Evolutionary conservation across 805 yeast species (phyloP), one percentile per base, ranked within the genome.

Genomic region (Barnettozyma botsteinii): DNA sequence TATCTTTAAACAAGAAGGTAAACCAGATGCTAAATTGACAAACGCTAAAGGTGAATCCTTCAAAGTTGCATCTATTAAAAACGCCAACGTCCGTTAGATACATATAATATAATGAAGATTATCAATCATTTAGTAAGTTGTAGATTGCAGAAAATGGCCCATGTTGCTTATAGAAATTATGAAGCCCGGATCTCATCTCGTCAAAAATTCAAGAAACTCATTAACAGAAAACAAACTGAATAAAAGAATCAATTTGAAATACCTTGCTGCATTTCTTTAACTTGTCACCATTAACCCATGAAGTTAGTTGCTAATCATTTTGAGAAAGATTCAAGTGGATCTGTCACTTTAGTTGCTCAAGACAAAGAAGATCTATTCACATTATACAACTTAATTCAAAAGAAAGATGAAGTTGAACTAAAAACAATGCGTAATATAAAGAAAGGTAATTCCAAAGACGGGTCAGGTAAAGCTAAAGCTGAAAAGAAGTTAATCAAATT

Each of bases 291-390:
- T 9, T n/a, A 5, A 7, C 5, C 5, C n/a, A 79, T 81, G 89
- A 81, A 79, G 56, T 60, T 81, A 23, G 48, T 79, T 3, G 59
- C 69, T 6, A 72, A 74, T 43, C 52, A 60, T 14, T 59, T 77
- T 27, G 77, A 72, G 38, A 77, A 73, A 47, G 86, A 81, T 48
- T 66, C 71, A 37, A 71, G 81, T 42, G 94, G 91, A 6, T 62
- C 71, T 3, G 69, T 86, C 17, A 70, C 84, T 1, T 59, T 91
- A 17, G 65, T 78, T 4, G 89, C 97, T 0, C 84, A 89, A 53
- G 98, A 93, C 52, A 77, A 83, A 35, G 97, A 91, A 52, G 98
- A 91, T 59, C 67, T 93, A 45, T 93, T 96, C 87, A 79, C 84
- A 20, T 56, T 86, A 4, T 87, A 87, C 66, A 93, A 91, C 55